Conservation (phyloP, 202 grass and related monocot species). For the Saccharum hybrid region DNA sequence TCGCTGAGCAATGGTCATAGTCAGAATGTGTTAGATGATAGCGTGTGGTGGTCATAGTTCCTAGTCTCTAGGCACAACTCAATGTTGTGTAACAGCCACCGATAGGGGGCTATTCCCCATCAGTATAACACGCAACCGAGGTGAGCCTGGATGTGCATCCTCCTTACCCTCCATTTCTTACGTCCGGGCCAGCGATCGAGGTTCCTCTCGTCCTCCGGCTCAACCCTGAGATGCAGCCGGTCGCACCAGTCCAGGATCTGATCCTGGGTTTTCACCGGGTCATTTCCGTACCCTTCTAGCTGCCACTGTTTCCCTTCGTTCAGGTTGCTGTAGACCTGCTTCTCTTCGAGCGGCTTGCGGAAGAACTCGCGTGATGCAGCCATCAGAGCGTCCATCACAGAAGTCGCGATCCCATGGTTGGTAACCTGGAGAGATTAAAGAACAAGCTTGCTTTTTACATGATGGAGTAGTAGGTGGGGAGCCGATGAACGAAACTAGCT, state of each 20-base stretch:
- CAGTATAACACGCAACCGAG: too few relatives aligned
- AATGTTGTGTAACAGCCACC: too few relatives aligned
- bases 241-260: slow-evolving; percentile 56
- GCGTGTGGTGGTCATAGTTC: too few relatives aligned
- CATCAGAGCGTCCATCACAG: slow-evolving; percentile 42
- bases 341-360: slow-evolving; percentile 36
- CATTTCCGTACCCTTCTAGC: slow-evolving; percentile 56
- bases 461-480: too few relatives aligned
- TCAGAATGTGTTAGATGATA: too few relatives aligned
- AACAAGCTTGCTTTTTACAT: too few relatives aligned
- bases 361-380: slow-evolving; percentile 47
- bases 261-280: slow-evolving; percentile 43
- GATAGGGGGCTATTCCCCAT: too few relatives aligned
- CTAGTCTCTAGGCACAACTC: too few relatives aligned
- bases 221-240: slow-evolving; percentile 48
- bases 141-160: too few relatives aligned
- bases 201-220: slow-evolving; percentile 49
- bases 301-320: slow-evolving; percentile 46
- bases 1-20: too few relatives aligned
- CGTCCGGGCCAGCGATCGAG: slow-evolving; percentile 45
- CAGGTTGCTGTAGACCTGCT: slow-evolving; percentile 42
- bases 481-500: neutral
- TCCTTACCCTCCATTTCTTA: too few relatives aligned
- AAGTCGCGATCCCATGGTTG: slow-evolving; percentile 38
- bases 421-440: slow-evolving; percentile 15